phyloP scores from a whole-genome alignment of 768 basidiomycete species.

The Kwoniella mangroviensis region DNA sequence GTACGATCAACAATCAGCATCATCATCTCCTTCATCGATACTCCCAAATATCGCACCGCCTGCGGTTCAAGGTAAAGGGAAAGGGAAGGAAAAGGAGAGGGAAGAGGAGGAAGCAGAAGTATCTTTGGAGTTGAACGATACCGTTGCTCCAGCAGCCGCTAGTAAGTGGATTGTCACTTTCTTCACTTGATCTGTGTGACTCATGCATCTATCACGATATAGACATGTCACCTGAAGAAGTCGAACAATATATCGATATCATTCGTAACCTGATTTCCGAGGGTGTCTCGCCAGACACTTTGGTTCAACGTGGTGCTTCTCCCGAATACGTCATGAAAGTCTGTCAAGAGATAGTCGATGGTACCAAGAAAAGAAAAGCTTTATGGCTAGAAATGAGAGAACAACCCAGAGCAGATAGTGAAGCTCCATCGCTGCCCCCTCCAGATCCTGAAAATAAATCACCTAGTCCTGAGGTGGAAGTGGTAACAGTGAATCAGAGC shows the following conservation, averaged over 20 bases:
- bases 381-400: conserved; percentile 34
- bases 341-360: conserved; percentile 46
- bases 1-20: neutral
- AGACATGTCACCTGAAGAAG: conserved; percentile 41
- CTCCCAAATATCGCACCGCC: neutral
- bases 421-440: conserved; percentile 14
- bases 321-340: conserved; percentile 43
- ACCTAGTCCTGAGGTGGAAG: conserved; percentile 33
- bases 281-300: conserved; percentile 39
- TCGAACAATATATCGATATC: conserved; percentile 44
- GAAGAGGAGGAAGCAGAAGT: conserved; percentile 7
- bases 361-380: conserved; percentile 26
- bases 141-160: conserved; percentile 14
- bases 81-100: conserved; percentile 9
- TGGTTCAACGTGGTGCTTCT: conserved; percentile 39
- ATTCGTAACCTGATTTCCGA: conserved; percentile 42
- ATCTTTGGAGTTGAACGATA: neutral
- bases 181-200: neutral
- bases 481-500: neutral
- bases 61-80: neutral
- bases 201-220: neutral
- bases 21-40: neutral
- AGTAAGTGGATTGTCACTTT: conserved; percentile 9
- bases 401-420: conserved; percentile 21
- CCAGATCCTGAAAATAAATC: conserved; percentile 12